Conservation (phyloP, 164 flowering plant genomes). For the Annona squamosa region DNA sequence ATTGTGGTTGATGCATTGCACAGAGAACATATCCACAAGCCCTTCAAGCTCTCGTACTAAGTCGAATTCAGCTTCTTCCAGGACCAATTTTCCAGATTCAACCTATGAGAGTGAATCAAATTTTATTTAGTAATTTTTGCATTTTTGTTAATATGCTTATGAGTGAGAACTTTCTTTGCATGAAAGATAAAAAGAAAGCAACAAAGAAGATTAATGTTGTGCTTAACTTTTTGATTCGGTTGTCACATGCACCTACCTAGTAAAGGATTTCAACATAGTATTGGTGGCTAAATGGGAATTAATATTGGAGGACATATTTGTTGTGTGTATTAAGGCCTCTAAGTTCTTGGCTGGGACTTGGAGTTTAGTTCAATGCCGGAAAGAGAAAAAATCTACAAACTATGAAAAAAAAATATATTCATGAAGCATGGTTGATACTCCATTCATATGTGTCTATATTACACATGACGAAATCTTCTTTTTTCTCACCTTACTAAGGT, state of each 20-base stretch:
- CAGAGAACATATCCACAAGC: constrained; percentile 93
- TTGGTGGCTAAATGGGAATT: too few species aligned
- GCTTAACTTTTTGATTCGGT: not conserved
- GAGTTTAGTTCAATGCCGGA: not conserved
- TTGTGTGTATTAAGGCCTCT: not conserved
- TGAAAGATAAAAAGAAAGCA: not conserved
- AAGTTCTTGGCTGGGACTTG: not conserved
- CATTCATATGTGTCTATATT: not conserved
- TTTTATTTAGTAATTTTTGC: not conserved
- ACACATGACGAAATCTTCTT: not conserved
- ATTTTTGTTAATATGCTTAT: not conserved
- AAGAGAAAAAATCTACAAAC: not conserved
- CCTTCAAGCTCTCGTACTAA: constrained; percentile 95
- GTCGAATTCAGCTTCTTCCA: constrained; percentile 93
- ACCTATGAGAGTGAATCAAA: constrained; percentile 35
- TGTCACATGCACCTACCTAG: not conserved
- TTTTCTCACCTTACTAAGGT: constrained; percentile 79
- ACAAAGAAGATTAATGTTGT: not conserved
- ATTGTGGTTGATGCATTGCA: constrained; percentile 83
- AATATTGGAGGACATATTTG: too few species aligned
- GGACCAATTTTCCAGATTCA: constrained; percentile 87
- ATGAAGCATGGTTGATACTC: not conserved
- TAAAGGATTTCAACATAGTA: too few species aligned
- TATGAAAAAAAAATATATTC: not conserved
- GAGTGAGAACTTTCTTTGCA: not conserved